Conservation (phyloP, 179 eudicot species). For the Spinacia oleracea region DNA sequence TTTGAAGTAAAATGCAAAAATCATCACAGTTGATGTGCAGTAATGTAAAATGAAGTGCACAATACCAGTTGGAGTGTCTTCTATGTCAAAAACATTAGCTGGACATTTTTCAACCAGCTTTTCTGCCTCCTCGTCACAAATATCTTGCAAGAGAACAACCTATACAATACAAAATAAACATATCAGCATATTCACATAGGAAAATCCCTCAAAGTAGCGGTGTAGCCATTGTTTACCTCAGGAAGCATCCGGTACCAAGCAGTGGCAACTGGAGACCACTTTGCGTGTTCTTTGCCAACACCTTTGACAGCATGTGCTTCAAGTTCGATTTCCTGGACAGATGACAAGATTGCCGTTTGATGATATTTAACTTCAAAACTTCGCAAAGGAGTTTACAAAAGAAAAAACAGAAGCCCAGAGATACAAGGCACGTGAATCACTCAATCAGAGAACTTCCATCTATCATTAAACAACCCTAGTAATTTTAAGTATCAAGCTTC, state of each 20-base stretch:
- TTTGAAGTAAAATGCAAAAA: neutral
- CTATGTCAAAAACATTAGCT: constrained; percentile 79
- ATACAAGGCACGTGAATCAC: neutral
- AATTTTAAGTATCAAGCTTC: neutral
- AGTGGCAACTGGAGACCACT: constrained; percentile 99
- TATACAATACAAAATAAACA: constrained; percentile 24
- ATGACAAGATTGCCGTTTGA: neutral
- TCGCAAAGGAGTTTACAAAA: neutral
- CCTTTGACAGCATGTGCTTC: constrained; percentile 98
- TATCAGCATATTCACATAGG: neutral
- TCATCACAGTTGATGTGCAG: neutral
- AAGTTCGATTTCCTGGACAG: constrained; percentile 80
- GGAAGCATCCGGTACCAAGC: constrained; percentile 99
- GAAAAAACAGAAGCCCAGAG: neutral
- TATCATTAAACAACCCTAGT: neutral
- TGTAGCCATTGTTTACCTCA: constrained; percentile 54
- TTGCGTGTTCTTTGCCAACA: constrained; percentile 87
- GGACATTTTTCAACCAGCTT: constrained; percentile 69
- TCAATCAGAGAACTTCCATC: neutral
- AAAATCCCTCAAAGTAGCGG: neutral
- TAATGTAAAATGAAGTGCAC: neutral
- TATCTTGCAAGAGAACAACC: constrained; percentile 76
- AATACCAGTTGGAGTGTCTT: constrained; percentile 79
- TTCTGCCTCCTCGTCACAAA: constrained; percentile 62
- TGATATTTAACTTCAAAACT: neutral